These are phyloP conservation scores for Russula compacta DNA, from an alignment of 768 basidiomycete species.

Conservation along the genomic window DNA sequence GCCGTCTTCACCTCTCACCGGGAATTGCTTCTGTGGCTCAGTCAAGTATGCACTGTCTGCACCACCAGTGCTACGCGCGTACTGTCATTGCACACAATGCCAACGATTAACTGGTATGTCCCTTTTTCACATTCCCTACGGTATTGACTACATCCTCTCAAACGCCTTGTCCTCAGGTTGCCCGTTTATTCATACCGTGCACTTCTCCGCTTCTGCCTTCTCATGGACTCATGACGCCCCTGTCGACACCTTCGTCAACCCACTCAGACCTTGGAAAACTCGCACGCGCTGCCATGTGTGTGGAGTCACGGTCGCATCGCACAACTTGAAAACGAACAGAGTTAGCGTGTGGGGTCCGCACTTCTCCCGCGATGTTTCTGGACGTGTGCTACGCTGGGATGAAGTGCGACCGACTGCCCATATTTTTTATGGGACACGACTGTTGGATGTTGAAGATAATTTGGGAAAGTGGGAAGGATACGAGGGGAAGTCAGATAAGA, in stretches of 20 bases:
- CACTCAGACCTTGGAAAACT: constrained; percentile 47
- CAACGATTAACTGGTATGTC: constrained; percentile 47
- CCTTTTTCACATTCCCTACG: not conserved
- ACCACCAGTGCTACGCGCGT: constrained; percentile 45
- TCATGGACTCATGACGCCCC: constrained; percentile 42
- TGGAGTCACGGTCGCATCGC: constrained; percentile 43
- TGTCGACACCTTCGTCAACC: constrained; percentile 42
- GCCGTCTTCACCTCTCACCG: constrained; percentile 23
- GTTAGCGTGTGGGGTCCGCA: constrained; percentile 53
- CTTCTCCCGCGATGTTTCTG: constrained; percentile 43
- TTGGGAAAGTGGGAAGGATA: constrained; percentile 65
- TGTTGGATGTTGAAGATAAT: constrained; percentile 47
- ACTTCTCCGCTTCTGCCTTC: constrained; percentile 44
- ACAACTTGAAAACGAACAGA: constrained; percentile 39
- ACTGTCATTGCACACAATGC: constrained; percentile 65
- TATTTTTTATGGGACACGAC: constrained; percentile 56
- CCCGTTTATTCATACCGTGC: constrained; percentile 55
- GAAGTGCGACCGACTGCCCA: constrained; percentile 52
- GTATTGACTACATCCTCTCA: not conserved
- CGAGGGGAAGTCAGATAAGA: constrained; percentile 33
- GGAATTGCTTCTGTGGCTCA: constrained; percentile 52
- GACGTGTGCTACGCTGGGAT: constrained; percentile 45
- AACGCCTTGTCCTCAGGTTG: constrained; percentile 31
- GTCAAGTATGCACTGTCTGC: constrained; percentile 41
- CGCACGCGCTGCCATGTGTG: constrained; percentile 57